A percentile compares a stretch with the other conserved stretches of the same genome.
Evolutionary conservation across 768 basidiomycete species (phyloP).

Genomic region (Postia placenta): DNA sequence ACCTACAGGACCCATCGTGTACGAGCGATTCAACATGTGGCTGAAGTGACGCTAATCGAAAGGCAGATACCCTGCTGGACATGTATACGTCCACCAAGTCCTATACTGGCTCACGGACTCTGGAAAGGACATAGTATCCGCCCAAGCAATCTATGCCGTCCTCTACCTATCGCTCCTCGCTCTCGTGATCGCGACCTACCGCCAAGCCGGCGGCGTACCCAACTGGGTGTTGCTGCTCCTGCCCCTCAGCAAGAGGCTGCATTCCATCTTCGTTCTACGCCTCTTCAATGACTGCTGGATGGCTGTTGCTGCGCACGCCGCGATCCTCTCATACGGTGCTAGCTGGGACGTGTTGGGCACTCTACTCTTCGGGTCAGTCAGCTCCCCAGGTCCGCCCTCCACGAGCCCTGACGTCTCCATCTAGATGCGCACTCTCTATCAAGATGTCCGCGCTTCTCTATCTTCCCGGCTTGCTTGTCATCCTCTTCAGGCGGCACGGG

Average conservation of each 20-base stretch:
- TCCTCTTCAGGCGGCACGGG: constrained; percentile 73
- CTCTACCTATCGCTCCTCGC: constrained; percentile 67
- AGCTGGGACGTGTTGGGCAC: constrained; percentile 57
- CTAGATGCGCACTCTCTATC: constrained; percentile 75
- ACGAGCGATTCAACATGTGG: no score
- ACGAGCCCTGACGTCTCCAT: neutral
- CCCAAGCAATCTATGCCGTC: constrained; percentile 73
- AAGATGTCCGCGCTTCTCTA: constrained; percentile 95
- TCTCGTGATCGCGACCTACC: constrained; percentile 66
- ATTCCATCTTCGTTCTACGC: constrained; percentile 87
- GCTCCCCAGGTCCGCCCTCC: neutral
- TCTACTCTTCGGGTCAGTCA: constrained; percentile 65
- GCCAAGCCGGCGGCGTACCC: constrained; percentile 49
- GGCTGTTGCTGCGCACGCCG: constrained; percentile 54
- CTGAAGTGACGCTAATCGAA: no score
- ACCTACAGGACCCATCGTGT: constrained; percentile 94
- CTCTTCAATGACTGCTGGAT: constrained; percentile 97
- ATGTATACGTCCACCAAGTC: constrained; percentile 74
- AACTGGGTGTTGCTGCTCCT: constrained; percentile 72
- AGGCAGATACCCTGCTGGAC: constrained; percentile 93
- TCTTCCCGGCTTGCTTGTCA: constrained; percentile 79
- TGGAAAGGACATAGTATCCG: constrained; percentile 52
- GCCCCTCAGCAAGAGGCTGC: constrained; percentile 86
- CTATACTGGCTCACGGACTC: constrained; percentile 59
- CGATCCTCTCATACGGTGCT: constrained; percentile 59